Base-by-base conservation (phyloP, 768 basidiomycete genomes). In the Leccinellum luteum region DNA sequence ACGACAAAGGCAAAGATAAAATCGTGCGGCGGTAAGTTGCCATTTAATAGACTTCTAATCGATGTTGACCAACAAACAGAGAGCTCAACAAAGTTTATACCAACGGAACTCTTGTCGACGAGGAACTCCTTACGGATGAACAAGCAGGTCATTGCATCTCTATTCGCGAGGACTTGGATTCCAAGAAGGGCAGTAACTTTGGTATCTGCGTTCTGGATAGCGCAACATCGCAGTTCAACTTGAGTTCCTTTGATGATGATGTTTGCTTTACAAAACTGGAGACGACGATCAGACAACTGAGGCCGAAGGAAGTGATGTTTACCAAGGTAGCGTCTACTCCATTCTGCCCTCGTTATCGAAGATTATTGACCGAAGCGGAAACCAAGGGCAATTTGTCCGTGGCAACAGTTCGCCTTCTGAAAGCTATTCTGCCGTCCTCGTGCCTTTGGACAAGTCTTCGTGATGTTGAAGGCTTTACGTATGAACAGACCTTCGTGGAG, bases 11-110 rank as follows among this genome's bases (percentile, higher is more conserved):
- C 41, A 85, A 84, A 60, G 91, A 91, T 6, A 92, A 96, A 76
- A 98, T 98, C 51, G 97, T 98, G 43, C 79, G 89, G 60, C 80
- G 93, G 87, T 86, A 57, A 21, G 60, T 54, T 28, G 73, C 3
- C 5, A 27, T 27, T 6, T n/a, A 12, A 53, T 27, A 15, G 6
- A 48, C 25, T 7, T 49, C 2, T 38, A 23, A 15, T 17, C 21
- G 23, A 23, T 48, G 31, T 43, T 58, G 52, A 63, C 27, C 43
- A 8, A 23, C 56, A 63, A 30, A 59, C 67, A 89, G 89, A 49
- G 97, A 95, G 66, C 79, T 99, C 51, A 91, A 91, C 73, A 96
- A 95, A 77, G 93, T 99, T 45, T 91, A 95, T 69, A 99, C 97
- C 0, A 92, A 92, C 52, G 97, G 97, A 3, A 99, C 97, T 0